These are phyloP conservation scores for Mentha longifolia DNA, from an alignment of 257 asterid species.

Conservation along the genomic window DNA sequence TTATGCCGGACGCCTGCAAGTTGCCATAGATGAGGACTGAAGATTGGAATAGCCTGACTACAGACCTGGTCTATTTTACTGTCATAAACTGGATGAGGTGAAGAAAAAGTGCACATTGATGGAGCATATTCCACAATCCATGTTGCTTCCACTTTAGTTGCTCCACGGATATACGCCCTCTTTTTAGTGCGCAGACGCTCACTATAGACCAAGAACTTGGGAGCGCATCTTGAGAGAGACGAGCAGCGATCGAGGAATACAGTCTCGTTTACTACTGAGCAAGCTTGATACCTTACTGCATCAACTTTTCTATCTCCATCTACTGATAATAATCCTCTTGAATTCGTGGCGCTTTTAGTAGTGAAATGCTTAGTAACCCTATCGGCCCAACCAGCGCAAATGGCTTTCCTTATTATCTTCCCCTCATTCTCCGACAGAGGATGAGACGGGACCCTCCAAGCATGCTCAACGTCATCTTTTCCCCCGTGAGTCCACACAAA, in stretches of 20 bases:
- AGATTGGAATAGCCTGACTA: constrained; percentile 53
- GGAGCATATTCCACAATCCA: constrained; percentile 52
- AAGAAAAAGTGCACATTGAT: constrained; percentile 71
- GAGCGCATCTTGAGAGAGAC: constrained; percentile 61
- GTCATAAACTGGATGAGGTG: constrained; percentile 57
- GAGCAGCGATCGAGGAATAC: constrained; percentile 80
- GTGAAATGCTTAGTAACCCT: constrained; percentile 52
- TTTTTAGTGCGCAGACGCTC: constrained; percentile 39
- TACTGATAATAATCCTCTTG: constrained; percentile 21
- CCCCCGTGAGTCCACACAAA: constrained; percentile 75
- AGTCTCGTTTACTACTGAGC: constrained; percentile 58
- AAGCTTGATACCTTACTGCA: constrained; percentile 73
- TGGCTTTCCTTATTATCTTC: constrained; percentile 77
- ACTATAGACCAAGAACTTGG: constrained; percentile 79
- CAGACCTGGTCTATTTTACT: neutral
- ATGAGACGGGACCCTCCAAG: constrained; percentile 59
- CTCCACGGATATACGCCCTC: constrained; percentile 71
- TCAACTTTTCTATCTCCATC: constrained; percentile 60
- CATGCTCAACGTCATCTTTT: constrained; percentile 60
- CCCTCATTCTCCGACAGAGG: constrained; percentile 72
- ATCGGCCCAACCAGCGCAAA: constrained; percentile 69
- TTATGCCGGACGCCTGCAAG: constrained; percentile 55
- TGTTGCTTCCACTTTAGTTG: constrained; percentile 59
- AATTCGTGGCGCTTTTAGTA: constrained; percentile 29
- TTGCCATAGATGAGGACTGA: constrained; percentile 75